Evolutionary conservation across 1,139 yeast species (phyloP).

Genomic region (Lodderomyces pseudojiufengensis): DNA sequence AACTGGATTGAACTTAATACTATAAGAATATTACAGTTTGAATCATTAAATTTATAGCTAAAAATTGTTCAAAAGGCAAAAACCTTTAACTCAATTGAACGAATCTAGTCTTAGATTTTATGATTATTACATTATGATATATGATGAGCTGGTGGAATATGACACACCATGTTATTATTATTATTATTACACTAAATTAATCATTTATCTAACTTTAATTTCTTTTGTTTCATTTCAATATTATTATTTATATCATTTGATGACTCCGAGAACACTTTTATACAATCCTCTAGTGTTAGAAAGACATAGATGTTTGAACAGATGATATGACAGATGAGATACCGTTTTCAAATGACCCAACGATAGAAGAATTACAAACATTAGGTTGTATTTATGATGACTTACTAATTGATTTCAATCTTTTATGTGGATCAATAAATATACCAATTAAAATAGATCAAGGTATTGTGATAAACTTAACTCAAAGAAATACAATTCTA

Average conservation of each 20-base stretch:
- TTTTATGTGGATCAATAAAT: slow-evolving; percentile 21
- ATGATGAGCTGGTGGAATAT: too few relatives aligned
- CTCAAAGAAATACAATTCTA: slow-evolving; percentile 2
- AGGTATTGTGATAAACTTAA: slow-evolving; percentile 11
- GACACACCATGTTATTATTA: too few relatives aligned
- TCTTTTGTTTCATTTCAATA: not conserved
- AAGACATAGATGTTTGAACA: not conserved
- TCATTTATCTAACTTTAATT: not conserved
- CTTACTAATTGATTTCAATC: slow-evolving; percentile 16
- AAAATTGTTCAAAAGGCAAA: too few relatives aligned
- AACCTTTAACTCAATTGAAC: too few relatives aligned
- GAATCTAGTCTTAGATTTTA: too few relatives aligned
- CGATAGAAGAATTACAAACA: slow-evolving; percentile 44
- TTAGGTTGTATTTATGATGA: slow-evolving; percentile 52
- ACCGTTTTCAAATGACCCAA: slow-evolving; percentile 21
- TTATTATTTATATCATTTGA: not conserved
- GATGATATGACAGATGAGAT: slow-evolving; percentile 1
- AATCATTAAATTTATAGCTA: too few relatives aligned
- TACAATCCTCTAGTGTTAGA: too few relatives aligned
- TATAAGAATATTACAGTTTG: too few relatives aligned
- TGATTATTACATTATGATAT: too few relatives aligned
- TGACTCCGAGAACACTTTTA: too few relatives aligned
- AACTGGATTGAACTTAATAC: too few relatives aligned
- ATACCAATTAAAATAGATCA: slow-evolving; percentile 26
- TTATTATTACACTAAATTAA: not conserved